phyloP scores from a whole-genome alignment of 2,329 filamentous ascomycete species.

The Fusarium neocosmosporiellum region DNA sequence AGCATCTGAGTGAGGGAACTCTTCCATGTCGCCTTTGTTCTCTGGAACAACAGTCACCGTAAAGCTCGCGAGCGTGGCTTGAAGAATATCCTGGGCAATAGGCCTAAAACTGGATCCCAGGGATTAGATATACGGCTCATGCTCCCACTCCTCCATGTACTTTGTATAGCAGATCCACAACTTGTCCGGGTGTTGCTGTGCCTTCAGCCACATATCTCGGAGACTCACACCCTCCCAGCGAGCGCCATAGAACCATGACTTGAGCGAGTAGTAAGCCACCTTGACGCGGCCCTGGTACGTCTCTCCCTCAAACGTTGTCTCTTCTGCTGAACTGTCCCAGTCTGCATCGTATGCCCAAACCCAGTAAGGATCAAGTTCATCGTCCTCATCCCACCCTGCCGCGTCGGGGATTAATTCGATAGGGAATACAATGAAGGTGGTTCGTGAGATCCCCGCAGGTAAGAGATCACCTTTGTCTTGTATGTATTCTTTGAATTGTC shows the following conservation, averaged over 20 bases:
- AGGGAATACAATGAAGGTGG: slow-evolving; percentile 27
- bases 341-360: slow-evolving; percentile 40
- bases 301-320: not conserved
- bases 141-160: slow-evolving; percentile 28
- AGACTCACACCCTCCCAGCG: slow-evolving; percentile 31
- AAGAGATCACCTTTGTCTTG: not conserved
- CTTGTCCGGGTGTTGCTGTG: slow-evolving; percentile 19
- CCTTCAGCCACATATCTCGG: slow-evolving; percentile 35
- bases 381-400: not conserved
- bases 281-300: slow-evolving; percentile 29
- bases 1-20: not conserved
- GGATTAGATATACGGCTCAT: slow-evolving; percentile 30
- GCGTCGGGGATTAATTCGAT: slow-evolving; percentile 10
- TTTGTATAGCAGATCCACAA: slow-evolving; percentile 30
- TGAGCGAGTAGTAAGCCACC: slow-evolving; percentile 11
- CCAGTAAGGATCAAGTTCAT: slow-evolving; percentile 10
- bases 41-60: not conserved
- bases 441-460: slow-evolving; percentile 11
- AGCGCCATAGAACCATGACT: slow-evolving; percentile 37
- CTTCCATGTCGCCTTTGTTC: not conserved
- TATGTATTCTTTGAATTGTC: slow-evolving; percentile 32
- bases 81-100: not conserved
- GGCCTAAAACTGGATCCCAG: not conserved
- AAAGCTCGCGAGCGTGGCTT: not conserved
- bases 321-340: slow-evolving; percentile 27